Evolutionary conservation across 1,139 yeast species (phyloP), one percentile per base, ranked within the genome.

Genomic region (Yamadazyma mexicana): DNA sequence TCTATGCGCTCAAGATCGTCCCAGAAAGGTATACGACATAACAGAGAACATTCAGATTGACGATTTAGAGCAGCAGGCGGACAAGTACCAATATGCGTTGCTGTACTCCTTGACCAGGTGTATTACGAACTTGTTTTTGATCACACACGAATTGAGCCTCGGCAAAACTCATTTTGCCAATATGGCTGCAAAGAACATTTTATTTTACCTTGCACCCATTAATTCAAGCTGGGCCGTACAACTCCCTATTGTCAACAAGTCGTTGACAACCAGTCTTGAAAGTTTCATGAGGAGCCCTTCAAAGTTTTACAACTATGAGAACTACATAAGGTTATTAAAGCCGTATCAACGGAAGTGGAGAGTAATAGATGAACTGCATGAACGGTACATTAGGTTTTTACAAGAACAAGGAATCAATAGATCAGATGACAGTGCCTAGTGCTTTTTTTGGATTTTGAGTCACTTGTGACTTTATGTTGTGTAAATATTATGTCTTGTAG

Each of bases 181-280:
- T 12, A 30, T 22, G 12, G 31, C 25, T 17, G 38, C 38, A 9
- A 33, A 31, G 16, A 33, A 38, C 12, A 38, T 33, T n/a, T 18
- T 38, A 4, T 17, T 27, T 14, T 33, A 33, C 26, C 11, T 38
- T 10, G 30, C 34, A 4, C 24, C 27, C 12, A 22, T 38, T 14
- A 33, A 34, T 26, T 33, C 34, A 8, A 26, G 17, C 10, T 38
- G 40, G 40, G 18, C 26, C 17, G 14, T 38, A 5, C 38, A 34
- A 9, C 10, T 18, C 9, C 38, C 40, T 5, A 17, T 38, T 26
- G 17, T 31, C 10, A 30, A 18, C 9, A 22, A 10, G n/a, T 32
- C 33, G 5, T 20, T 38, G 10, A n/a, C 18, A 7, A 10, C 9
- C 3, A 29, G 31, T 33, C 22, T 33, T 12, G 37, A 24, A 4